Evolutionary conservation across 2,329 filamentous ascomycete genomes (phyloP), one percentile per base, ranked within the genome.

Genomic region (Fonsecaea multimorphosa): DNA sequence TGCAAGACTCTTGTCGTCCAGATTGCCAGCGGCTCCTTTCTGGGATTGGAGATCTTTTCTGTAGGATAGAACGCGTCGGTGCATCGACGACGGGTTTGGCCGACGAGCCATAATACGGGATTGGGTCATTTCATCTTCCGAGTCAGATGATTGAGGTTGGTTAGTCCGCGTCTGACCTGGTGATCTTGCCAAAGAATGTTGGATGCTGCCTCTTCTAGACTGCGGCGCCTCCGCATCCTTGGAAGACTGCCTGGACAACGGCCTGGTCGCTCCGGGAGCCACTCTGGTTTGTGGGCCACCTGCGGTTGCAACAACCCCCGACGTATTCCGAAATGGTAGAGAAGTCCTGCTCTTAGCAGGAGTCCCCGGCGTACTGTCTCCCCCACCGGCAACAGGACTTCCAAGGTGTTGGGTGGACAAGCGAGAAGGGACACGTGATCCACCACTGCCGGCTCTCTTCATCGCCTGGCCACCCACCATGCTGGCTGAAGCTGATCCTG

Each of bases 401-500:
- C 67, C 70, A 14, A 65, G 36, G 2, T 66, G 62, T 53, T 71
- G 70, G 22, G 68, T 75, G 3, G 76, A 73, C 31, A 80, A 71
- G 16, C 78, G 75, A n/a, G 75, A 77, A 2, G 78, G 77, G 4
- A 74, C 76, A 63, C 78, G 76, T 66, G 77, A 76, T 34, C 74
- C 77, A 49, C 71, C 71, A 65, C 74, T 76, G 1, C 73, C 73
- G 14, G 67, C 72, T 61, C 75, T 71, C 56, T 72, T 78, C 69
- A 76, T 73, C 3, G 75, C 63, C 44, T 79, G 76, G 24, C 73
- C 76, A 9, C 74, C 77, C 3, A 79, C 69, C 29, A 78, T 77
- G 27, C 80, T 82, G 9, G 76, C 80, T 11, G 80, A 77, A 5
- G 77, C 73, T 8, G 81, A 82, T 8, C 76, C 77, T 2, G 78